Conservation (phyloP, 2,329 filamentous ascomycete genomes). For the Nigrospora oryzae region DNA sequence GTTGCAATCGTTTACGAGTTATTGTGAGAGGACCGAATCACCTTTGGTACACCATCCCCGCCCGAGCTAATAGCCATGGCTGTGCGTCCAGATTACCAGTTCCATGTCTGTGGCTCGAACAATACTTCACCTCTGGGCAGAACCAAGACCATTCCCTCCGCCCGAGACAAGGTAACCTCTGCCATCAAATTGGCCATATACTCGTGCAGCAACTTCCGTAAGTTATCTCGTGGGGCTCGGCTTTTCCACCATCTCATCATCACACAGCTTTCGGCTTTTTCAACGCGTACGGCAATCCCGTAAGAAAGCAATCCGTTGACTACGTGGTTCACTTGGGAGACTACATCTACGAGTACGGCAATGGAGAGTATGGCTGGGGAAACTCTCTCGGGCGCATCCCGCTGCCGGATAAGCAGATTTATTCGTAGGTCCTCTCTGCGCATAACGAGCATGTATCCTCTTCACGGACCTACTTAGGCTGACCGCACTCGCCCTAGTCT, state of each 20-base stretch:
- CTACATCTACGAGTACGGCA: conserved; percentile 32
- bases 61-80: neutral
- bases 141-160: conserved; percentile 60
- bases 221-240: conserved; percentile 10
- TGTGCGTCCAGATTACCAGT: conserved; percentile 45
- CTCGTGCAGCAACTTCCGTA: conserved; percentile 62
- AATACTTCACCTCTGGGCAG: conserved; percentile 54
- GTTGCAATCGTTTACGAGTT: conserved; percentile 54
- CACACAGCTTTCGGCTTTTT: conserved; percentile 43
- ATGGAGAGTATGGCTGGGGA: conserved; percentile 40
- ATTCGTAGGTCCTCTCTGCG: conserved; percentile 23
- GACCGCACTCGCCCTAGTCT: conserved; percentile 21
- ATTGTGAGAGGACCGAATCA: conserved; percentile 27
- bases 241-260: neutral
- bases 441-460: conserved; percentile 17
- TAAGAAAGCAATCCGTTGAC: conserved; percentile 50
- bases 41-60: neutral
- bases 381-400: conserved; percentile 42
- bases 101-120: conserved; percentile 56
- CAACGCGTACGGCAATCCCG: conserved; percentile 51
- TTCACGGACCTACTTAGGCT: no score
- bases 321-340: conserved; percentile 53
- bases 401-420: conserved; percentile 41
- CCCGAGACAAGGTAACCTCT: conserved; percentile 44
- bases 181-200: conserved; percentile 59